Evolutionary conservation across 768 basidiomycete genomes (phyloP).

Genomic region (Rhodosporidiobolus odoratus): DNA sequence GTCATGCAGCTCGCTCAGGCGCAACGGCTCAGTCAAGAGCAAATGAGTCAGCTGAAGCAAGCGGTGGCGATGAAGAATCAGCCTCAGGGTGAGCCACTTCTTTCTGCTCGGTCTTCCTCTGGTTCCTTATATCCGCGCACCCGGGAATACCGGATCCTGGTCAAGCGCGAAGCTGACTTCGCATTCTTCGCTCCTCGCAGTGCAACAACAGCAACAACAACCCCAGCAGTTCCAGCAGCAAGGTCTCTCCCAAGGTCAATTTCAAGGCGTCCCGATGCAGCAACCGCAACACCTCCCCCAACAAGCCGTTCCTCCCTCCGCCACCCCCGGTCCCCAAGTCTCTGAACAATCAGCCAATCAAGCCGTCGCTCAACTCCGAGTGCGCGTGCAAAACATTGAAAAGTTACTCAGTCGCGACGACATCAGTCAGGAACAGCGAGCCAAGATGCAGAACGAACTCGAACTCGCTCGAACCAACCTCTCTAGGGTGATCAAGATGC

Average conservation of each 20-base stretch:
- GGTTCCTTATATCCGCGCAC: not conserved
- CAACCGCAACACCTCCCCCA: not conserved
- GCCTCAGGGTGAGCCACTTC: slow-evolving; percentile 6
- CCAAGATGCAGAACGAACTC: slow-evolving; percentile 33
- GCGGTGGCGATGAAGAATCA: slow-evolving; percentile 27
- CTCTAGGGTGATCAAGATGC: slow-evolving; percentile 31
- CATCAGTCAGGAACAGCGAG: slow-evolving; percentile 31
- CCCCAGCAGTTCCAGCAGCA: slow-evolving; percentile 8
- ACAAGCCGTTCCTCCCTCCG: not conserved
- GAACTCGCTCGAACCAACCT: slow-evolving; percentile 32
- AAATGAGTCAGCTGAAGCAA: slow-evolving; percentile 30
- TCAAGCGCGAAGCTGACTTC: not conserved
- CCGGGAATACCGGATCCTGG: not conserved
- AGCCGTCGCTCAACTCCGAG: slow-evolving; percentile 26
- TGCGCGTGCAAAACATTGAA: slow-evolving; percentile 34
- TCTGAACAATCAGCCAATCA: slow-evolving; percentile 25
- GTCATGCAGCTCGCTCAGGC: slow-evolving; percentile 36
- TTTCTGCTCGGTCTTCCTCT: not conserved
- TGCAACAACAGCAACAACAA: slow-evolving; percentile 9
- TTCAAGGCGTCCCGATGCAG: not conserved
- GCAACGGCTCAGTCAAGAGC: slow-evolving; percentile 24
- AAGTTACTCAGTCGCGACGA: slow-evolving; percentile 27
- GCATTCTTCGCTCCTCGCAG: not conserved
- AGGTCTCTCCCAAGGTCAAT: not conserved
- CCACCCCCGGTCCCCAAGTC: not conserved